Evolutionary conservation across 257 asterid species (phyloP).

Genomic region (Ballota nigra): DNA sequence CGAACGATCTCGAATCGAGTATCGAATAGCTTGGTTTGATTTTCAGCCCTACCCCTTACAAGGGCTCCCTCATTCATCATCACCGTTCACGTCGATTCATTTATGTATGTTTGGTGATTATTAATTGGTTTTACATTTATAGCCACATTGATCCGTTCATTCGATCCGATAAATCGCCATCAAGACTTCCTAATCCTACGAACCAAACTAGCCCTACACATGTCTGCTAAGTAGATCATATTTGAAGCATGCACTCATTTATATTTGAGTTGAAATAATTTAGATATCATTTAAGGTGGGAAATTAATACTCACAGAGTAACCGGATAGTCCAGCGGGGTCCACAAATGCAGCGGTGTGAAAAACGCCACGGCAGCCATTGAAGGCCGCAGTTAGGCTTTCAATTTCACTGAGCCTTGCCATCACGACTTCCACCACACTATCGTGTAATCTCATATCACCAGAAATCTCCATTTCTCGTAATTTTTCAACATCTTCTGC

Average conservation of each 20-base stretch:
- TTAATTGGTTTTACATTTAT: too few relatives aligned
- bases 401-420: conserved; percentile 58
- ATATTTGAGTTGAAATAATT: not conserved
- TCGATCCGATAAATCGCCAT: too few relatives aligned
- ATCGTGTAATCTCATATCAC: conserved; percentile 63
- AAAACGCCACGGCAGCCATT: conserved; percentile 76
- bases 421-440: conserved; percentile 58
- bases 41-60: too few relatives aligned
- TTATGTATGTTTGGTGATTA: too few relatives aligned
- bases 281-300: not conserved
- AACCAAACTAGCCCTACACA: too few relatives aligned
- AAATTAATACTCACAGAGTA: conserved; percentile 62
- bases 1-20: too few relatives aligned
- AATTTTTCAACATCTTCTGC: conserved; percentile 89
- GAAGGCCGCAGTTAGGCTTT: conserved; percentile 61
- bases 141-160: too few relatives aligned
- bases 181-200: too few relatives aligned
- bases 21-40: too few relatives aligned
- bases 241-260: not conserved
- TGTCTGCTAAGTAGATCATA: not conserved
- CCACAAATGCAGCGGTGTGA: conserved; percentile 84
- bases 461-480: conserved; percentile 76
- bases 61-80: too few relatives aligned
- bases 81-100: too few relatives aligned
- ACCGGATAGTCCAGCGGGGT: conserved; percentile 89